Percentiles rank a stretch among this genome's conserved stretches.
phyloP scores from a whole-genome alignment of 2,329 filamentous ascomycete genomes.

The Cladosporium oxysporum region DNA sequence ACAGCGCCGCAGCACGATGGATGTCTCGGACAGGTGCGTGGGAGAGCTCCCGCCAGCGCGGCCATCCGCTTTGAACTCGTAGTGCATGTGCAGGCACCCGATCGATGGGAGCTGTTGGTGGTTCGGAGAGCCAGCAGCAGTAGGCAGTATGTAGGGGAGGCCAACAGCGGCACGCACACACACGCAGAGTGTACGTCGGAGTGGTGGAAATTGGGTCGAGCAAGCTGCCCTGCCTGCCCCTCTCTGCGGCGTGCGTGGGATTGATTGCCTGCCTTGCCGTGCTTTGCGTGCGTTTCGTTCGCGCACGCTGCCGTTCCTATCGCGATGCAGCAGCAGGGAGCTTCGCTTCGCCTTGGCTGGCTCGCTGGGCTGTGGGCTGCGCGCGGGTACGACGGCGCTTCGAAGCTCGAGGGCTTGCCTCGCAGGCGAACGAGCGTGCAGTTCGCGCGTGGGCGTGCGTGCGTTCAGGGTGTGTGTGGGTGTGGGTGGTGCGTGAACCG shows the following conservation, averaged over 20 bases:
- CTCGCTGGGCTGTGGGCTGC: not conserved
- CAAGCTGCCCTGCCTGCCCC: not conserved
- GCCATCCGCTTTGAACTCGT: slow-evolving; percentile 1
- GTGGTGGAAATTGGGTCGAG: slow-evolving; percentile 1
- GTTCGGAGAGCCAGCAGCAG: not conserved
- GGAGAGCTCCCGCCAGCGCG: slow-evolving; percentile 2
- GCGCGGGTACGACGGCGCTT: slow-evolving; percentile 4
- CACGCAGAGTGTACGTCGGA: not conserved
- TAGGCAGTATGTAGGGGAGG: not conserved
- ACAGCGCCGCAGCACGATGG: not conserved
- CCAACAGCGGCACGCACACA: not conserved
- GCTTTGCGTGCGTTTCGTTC: not conserved
- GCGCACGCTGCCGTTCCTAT: slow-evolving; percentile 4
- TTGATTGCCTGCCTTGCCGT: slow-evolving; percentile 1
- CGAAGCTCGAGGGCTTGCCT: not conserved
- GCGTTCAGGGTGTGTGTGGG: not conserved
- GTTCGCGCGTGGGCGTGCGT: slow-evolving; percentile 2
- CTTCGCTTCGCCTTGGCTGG: not conserved
- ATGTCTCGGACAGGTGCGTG: slow-evolving; percentile 2
- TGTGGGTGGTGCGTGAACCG: not conserved
- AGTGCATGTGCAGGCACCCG: slow-evolving; percentile 6
- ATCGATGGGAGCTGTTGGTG: not conserved
- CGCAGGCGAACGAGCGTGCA: not conserved
- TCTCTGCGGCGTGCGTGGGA: slow-evolving; percentile 8
- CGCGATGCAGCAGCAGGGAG: not conserved